Percentiles rank a stretch among this genome's conserved stretches.
Conservation (phyloP, 768 basidiomycete genomes). For the Leccinellum luteum region DNA sequence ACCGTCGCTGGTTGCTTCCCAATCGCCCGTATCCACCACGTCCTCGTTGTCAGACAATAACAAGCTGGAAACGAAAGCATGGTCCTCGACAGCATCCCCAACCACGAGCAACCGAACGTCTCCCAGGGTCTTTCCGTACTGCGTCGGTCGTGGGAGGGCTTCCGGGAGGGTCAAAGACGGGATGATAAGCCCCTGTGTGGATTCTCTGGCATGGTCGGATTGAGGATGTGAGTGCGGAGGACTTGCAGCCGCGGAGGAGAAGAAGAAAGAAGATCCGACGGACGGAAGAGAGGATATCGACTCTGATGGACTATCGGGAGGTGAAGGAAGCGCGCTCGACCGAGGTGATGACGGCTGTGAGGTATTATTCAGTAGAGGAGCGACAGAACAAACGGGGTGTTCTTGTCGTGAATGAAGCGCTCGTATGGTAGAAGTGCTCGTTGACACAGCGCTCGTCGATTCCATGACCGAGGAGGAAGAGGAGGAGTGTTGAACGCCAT, state of each 20-base stretch:
- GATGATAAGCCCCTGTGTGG: slow-evolving; percentile 60
- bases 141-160: slow-evolving; percentile 60
- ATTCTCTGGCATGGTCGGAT: slow-evolving; percentile 38
- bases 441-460: slow-evolving; percentile 17
- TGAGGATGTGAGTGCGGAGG: slow-evolving; percentile 52
- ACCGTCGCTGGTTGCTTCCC: slow-evolving; percentile 49
- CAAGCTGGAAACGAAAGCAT: slow-evolving; percentile 40
- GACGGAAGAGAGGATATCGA: slow-evolving; percentile 72
- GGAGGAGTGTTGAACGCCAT: neutral
- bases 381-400: neutral
- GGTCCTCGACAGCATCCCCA: slow-evolving; percentile 37
- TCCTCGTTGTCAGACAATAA: slow-evolving; percentile 67
- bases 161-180: slow-evolving; percentile 65
- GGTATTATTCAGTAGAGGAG: slow-evolving; percentile 9
- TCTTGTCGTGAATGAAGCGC: slow-evolving; percentile 29
- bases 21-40: slow-evolving; percentile 57
- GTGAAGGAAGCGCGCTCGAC: slow-evolving; percentile 51
- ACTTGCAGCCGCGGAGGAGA: slow-evolving; percentile 69
- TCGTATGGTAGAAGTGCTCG: slow-evolving; percentile 43
- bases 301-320: slow-evolving; percentile 60
- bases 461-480: slow-evolving; percentile 24
- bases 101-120: slow-evolving; percentile 57
- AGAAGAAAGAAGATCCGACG: slow-evolving; percentile 73
- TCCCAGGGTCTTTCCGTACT: slow-evolving; percentile 67
- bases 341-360: slow-evolving; percentile 49